phyloP scores from a whole-genome alignment of 2,329 filamentous ascomycete species.

The Paecilomyces fulvus region DNA sequence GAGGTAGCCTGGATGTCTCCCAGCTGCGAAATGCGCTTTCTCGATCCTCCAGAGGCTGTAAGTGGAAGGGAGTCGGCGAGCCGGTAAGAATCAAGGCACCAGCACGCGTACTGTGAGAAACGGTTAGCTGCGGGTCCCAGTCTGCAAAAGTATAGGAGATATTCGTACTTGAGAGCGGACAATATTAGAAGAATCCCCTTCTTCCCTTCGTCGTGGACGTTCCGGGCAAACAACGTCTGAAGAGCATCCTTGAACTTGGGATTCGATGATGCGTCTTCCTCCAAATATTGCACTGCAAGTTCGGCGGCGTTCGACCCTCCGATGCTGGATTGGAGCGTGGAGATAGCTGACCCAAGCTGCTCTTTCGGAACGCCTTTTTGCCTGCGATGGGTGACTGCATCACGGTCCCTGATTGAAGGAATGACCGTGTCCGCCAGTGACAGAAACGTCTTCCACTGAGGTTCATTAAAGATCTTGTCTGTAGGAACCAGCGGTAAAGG shows the following conservation, averaged over 20 bases:
- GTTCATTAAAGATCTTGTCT: constrained; percentile 41
- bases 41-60: constrained; percentile 46
- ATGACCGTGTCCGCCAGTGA: constrained; percentile 51
- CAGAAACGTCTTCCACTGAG: constrained; percentile 52
- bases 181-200: constrained; percentile 46
- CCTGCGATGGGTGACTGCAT: constrained; percentile 21
- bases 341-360: constrained; percentile 29
- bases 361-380: constrained; percentile 32
- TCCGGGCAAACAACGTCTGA: constrained; percentile 39
- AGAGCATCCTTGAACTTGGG: constrained; percentile 44
- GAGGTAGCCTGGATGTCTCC: constrained; percentile 44
- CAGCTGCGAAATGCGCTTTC: constrained; percentile 47
- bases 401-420: constrained; percentile 41
- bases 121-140: background rate
- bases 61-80: constrained; percentile 45
- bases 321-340: constrained; percentile 11
- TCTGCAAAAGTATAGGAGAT: background rate
- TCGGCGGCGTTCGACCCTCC: constrained; percentile 24
- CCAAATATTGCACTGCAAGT: constrained; percentile 38
- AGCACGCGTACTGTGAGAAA: constrained; percentile 38
- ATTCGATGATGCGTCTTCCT: constrained; percentile 40
- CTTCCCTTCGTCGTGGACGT: constrained; percentile 41
- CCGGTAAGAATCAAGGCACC: constrained; percentile 52
- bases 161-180: constrained; percentile 44
- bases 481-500: constrained; percentile 41